Evolutionary conservation across 2,329 filamentous ascomycete genomes (phyloP).

Genomic region (Pestalotiopsis sp.): DNA sequence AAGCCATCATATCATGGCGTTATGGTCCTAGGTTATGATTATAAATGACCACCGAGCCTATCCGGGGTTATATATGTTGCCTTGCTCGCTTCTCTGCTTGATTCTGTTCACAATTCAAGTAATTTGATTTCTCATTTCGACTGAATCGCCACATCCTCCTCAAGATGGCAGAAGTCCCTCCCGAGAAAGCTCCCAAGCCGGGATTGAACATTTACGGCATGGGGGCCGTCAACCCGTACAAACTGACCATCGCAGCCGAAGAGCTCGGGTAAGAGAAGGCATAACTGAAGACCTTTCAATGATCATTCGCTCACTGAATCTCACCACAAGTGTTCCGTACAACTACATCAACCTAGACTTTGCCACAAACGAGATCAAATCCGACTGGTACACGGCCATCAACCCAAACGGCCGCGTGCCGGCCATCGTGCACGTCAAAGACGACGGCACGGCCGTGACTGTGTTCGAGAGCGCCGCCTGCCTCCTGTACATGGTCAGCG

Average conservation of each 20-base stretch:
- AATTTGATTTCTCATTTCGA: too few species aligned
- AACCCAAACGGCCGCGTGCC: conserved; percentile 28
- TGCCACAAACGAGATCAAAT: conserved; percentile 16
- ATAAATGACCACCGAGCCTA: too few species aligned
- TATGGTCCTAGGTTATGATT: too few species aligned
- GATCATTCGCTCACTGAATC: too few species aligned
- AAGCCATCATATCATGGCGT: too few species aligned
- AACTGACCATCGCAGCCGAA: conserved; percentile 25
- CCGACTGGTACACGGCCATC: conserved; percentile 25
- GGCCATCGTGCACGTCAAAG: conserved; percentile 27
- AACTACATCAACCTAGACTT: conserved; percentile 24
- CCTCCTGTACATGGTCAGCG: conserved; percentile 25
- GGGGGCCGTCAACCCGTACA: conserved; percentile 23
- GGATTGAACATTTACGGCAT: conserved; percentile 27
- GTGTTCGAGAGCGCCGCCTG: conserved; percentile 30
- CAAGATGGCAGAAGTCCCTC: conserved; percentile 19
- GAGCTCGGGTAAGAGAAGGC: conserved; percentile 22
- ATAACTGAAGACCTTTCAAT: too few species aligned
- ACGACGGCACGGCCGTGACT: conserved; percentile 24
- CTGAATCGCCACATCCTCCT: too few species aligned
- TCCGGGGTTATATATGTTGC: too few species aligned
- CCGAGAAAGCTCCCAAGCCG: conserved; percentile 25
- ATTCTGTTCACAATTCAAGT: too few species aligned
- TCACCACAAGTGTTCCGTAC: conserved; percentile 19
- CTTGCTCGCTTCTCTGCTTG: too few species aligned